These are phyloP conservation scores for Hypoxylon sp. DNA, from an alignment of 2,329 filamentous ascomycete genomes.

Conservation along the genomic window DNA sequence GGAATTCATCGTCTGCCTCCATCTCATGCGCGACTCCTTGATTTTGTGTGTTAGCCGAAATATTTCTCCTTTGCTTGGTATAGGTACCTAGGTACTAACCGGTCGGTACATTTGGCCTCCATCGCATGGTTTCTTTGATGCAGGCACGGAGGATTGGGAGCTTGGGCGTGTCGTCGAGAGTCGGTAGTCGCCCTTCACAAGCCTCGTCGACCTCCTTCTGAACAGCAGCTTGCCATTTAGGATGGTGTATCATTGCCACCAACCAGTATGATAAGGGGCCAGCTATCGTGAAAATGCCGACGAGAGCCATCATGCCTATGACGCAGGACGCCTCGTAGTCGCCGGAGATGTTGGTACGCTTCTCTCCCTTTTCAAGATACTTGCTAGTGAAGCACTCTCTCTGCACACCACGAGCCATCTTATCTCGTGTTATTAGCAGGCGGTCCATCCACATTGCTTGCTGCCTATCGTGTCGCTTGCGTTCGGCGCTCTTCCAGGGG, in stretches of 20 bases:
- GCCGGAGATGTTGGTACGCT: constrained; percentile 51
- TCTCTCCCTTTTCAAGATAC: constrained; percentile 58
- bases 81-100: constrained; percentile 51
- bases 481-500: constrained; percentile 68
- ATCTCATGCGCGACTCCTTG: constrained; percentile 65
- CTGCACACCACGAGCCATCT: constrained; percentile 59
- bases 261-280: constrained; percentile 57
- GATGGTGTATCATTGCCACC: constrained; percentile 64
- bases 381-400: constrained; percentile 60
- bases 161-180: constrained; percentile 60
- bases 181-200: constrained; percentile 60
- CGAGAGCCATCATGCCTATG: constrained; percentile 57
- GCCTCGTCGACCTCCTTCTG: constrained; percentile 62
- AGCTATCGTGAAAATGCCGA: constrained; percentile 57
- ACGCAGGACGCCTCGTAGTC: constrained; percentile 55
- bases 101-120: constrained; percentile 63
- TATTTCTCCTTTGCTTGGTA: no score
- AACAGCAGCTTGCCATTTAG: constrained; percentile 62
- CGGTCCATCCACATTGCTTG: constrained; percentile 67
- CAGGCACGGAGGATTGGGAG: constrained; percentile 62
- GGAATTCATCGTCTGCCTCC: constrained; percentile 65
- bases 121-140: constrained; percentile 62
- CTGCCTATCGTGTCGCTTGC: constrained; percentile 67
- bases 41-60: constrained; percentile 27
- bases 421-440: constrained; percentile 56